These are phyloP conservation scores for Fagopyrum tataricum DNA, from an alignment of 148 eudicot genomes.

Conservation along the genomic window DNA sequence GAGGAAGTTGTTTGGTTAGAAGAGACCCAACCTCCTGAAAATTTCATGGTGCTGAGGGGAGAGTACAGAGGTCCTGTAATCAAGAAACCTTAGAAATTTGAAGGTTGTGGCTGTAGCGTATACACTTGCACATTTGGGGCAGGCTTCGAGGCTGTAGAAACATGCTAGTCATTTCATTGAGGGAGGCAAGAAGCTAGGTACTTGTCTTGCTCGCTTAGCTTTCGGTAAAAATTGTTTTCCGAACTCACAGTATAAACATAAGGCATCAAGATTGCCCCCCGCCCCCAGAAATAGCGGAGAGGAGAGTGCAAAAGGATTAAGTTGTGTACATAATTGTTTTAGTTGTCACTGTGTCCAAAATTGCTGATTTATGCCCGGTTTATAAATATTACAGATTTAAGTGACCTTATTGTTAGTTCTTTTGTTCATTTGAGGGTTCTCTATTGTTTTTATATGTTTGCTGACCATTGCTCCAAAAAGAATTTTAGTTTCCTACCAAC, in stretches of 20 bases:
- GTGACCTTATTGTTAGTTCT: not conserved
- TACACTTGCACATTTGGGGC: constrained; percentile 9
- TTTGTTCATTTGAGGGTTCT: not conserved
- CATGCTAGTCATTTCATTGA: not conserved
- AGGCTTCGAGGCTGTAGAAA: not conserved
- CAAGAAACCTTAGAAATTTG: constrained; percentile 27
- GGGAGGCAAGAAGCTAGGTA: not conserved
- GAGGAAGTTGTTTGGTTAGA: constrained; percentile 38
- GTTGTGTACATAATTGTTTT: not conserved
- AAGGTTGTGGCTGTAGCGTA: constrained; percentile 15
- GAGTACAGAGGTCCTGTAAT: constrained; percentile 38
- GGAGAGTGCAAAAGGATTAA: constrained; percentile 2
- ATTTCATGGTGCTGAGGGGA: constrained; percentile 35
- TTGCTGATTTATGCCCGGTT: not conserved
- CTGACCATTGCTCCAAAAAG: not conserved
- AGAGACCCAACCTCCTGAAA: constrained; percentile 42
- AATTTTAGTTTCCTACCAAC: too few relatives aligned
- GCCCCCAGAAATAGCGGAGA: constrained; percentile 4
- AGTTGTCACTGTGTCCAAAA: not conserved
- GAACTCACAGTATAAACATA: not conserved
- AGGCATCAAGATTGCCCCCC: not conserved
- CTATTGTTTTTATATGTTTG: too few relatives aligned
- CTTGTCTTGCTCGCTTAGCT: not conserved
- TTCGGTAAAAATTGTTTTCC: constrained; percentile 2
- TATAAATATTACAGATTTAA: not conserved